Base-by-base conservation (phyloP, 1,284 basidiomycete genomes). In the Rhodotorula sp. region DNA sequence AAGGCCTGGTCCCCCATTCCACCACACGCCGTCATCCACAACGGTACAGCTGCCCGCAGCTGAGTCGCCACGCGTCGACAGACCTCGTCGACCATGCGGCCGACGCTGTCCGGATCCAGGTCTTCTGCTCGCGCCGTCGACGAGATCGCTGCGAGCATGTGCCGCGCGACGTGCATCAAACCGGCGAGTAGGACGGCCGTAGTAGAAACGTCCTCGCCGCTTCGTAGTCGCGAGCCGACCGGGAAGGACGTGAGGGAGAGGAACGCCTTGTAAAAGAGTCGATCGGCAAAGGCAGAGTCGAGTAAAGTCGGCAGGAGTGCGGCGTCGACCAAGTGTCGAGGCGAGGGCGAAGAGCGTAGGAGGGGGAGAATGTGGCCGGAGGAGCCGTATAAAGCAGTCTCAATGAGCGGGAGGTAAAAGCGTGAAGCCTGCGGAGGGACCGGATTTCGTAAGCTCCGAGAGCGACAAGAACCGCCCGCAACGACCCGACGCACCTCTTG, bases 181-280 rank as follows among this genome's bases (percentile, higher is more conserved):
- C 43, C 58, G 43, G 7, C 26, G 14, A 10, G 15, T 16, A 45
- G 14, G 23, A 45, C 10, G n/a, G 26, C 54, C 6, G 14, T 19
- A 16, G 28, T 26, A 16, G 2, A 16, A 14, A 31, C 5, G 28
- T 62, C 50, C 38, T 43, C 21, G 4, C 7, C 57, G 4, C 23
- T 23, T 14, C 49, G 34, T 23, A 45, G 26, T 26, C 50, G 21
- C 50, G 14, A 18, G 6, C 28, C 45, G 58, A 43, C 38, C 12
- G 23, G 58, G 6, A 23, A 43, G 12, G 26, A 10, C 8, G 60
- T 8, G 54, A 62, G 45, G 15, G 60, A 34, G 23, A 67, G 31
- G 48, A 57, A 57, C 21, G 52, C 43, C 21, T 60, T 52, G 31
- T 58, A 70, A 61, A 70, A 70, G 14, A 54, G 48, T 7, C 62